Evolutionary conservation across 805 yeast species (phyloP), one percentile per base, ranked within the genome.

Genomic region (Candida anglica): DNA sequence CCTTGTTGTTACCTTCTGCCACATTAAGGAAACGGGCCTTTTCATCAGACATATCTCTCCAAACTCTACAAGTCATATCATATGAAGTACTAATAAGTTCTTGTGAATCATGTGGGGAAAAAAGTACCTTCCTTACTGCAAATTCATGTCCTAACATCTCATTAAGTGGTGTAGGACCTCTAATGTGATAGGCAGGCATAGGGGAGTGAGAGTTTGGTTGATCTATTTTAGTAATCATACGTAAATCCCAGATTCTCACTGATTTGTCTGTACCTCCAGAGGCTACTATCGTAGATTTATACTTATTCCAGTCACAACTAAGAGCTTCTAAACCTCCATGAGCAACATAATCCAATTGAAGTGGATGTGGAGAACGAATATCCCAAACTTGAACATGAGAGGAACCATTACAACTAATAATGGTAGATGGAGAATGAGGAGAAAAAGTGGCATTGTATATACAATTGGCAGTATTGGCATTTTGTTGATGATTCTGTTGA

Each of bases 221-320:
- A 48, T 53, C 65, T 23, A 58, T 38, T 27, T 50, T 58, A 39
- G 49, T 66, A 4, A 81, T 69, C 81, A 80, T 82, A 40, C 98
- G 69, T 29, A 86, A 56, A 54, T 91, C 98, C 96, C 97, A 91
- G 3, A 88, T 66, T 42, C 86, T 75, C 28, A 89, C 75, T 15
- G 80, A 63, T 50, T 85, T 85, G 54, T 91, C 98, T 6, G 91
- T 94, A n/a, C 96, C 95, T 3, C 86, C 93, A 0, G 95, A 77
- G 3, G 96, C 95, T 4, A 91, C 63, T 0, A 87, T 74, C 2
- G 81, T 72, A 2, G 87, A 73, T 48, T 86, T 71, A 57, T 93
- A 91, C 55, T 89, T 89, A 60, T 91, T 93, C 81, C 88, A 89
- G 64, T 91, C 98, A 40, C 88, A 75, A 2, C 83, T 65, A 30